Percentiles rank a stretch among this genome's conserved stretches.
Evolutionary conservation across 2,329 filamentous ascomycete species (phyloP).

Genomic region (Penicillium concentricum): DNA sequence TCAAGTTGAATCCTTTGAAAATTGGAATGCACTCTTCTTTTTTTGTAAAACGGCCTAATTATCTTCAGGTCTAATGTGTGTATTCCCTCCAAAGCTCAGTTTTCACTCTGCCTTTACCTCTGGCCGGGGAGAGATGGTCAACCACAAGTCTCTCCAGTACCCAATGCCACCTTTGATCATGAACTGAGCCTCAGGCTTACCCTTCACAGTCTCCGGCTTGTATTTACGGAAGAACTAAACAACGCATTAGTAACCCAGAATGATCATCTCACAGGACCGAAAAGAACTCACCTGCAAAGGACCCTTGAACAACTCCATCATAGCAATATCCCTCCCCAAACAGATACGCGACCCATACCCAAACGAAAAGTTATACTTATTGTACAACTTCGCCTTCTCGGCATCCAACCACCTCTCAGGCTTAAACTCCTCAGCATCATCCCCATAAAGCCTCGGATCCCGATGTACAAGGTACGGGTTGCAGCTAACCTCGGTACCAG

Average conservation of each 20-base stretch:
- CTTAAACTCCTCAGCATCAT: slow-evolving; percentile 41
- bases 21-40: background rate
- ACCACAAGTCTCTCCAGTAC: slow-evolving; percentile 34
- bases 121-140: slow-evolving; percentile 30
- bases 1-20: background rate
- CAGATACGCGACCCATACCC: slow-evolving; percentile 52
- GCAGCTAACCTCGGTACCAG: slow-evolving; percentile 47
- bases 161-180: slow-evolving; percentile 36
- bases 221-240: slow-evolving; percentile 34
- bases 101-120: slow-evolving; percentile 12
- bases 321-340: slow-evolving; percentile 51
- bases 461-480: slow-evolving; percentile 52
- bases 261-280: background rate
- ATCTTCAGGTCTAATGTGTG: background rate
- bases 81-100: background rate
- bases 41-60: background rate
- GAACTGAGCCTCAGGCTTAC: slow-evolving; percentile 29
- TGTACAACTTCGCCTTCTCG: slow-evolving; percentile 43
- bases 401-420: slow-evolving; percentile 44
- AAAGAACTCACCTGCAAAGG: slow-evolving; percentile 30
- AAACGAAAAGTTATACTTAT: slow-evolving; percentile 52
- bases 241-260: slow-evolving; percentile 1
- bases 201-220: slow-evolving; percentile 21
- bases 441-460: slow-evolving; percentile 42
- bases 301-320: slow-evolving; percentile 55